Conservation (phyloP, 805 yeast genomes). For the Maudiozyma serrabonitensis region DNA sequence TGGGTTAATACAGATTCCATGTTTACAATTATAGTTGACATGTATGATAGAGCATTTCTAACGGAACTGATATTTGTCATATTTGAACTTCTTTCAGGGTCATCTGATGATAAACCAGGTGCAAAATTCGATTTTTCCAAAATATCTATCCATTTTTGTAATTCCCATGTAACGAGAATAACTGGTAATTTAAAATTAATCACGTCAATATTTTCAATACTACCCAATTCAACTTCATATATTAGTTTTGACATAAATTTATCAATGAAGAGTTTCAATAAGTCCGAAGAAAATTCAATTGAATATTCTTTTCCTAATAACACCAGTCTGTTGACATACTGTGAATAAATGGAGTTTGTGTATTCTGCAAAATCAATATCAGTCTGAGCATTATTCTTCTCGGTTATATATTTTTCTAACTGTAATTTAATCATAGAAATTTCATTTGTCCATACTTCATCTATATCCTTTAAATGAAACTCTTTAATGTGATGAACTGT, state of each 20-base stretch:
- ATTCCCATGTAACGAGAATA: constrained; percentile 20
- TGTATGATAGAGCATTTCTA: constrained; percentile 5
- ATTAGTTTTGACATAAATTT: constrained; percentile 13
- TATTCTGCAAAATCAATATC: constrained; percentile 8
- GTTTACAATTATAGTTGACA: constrained; percentile 11
- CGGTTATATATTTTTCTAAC: constrained; percentile 17
- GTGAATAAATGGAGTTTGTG: constrained; percentile 11
- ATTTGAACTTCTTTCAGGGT: background rate
- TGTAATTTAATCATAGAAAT: constrained; percentile 14
- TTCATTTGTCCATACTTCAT: constrained; percentile 21
- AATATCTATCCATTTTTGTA: constrained; percentile 23
- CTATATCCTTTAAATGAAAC: constrained; percentile 14
- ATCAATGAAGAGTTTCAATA: constrained; percentile 12
- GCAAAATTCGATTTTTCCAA: constrained; percentile 7
- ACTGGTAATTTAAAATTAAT: constrained; percentile 22
- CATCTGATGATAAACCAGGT: background rate
- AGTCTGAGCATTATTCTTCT: constrained; percentile 5
- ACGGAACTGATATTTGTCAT: constrained; percentile 1
- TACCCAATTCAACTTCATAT: constrained; percentile 3
- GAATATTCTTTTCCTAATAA: constrained; percentile 21
- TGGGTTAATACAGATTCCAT: constrained; percentile 7
- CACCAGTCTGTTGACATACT: constrained; percentile 23
- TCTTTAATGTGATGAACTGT: constrained; percentile 14
- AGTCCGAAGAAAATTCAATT: constrained; percentile 16
- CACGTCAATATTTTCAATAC: constrained; percentile 7